Base-by-base conservation (phyloP, 148 eudicot species). In the Fagopyrum esculentum region DNA sequence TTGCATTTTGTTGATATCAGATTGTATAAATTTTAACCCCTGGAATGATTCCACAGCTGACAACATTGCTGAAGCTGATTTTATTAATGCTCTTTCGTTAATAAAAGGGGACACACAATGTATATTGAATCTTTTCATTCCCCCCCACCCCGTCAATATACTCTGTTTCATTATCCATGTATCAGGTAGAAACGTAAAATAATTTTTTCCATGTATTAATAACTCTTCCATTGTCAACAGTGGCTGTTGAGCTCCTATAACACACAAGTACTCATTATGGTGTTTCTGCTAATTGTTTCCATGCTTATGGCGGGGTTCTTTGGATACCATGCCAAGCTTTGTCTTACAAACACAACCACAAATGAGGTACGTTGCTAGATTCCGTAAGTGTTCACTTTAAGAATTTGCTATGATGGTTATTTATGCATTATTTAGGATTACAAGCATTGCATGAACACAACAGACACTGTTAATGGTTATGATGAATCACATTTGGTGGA, bases 281-380 rank as follows among this genome's bases (percentile, higher is more conserved):
- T 92, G 84, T 92, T 95, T 83, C 92, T 95, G 73, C 91, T 83
- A 50, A 81, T 90, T 69, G 87, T 95, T 78, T 90, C 97, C 78
- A 78, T 95, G 83, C 86, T 95, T 60, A 80, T 95, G 78, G 87
- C 87, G 73, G 97, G 96, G 64, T 95, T 95, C 90, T 89, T 92
- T 72, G 88, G 84, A 6, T 95, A 92, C 83, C 98, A 95, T 79
- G 84, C 87, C 40, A 90, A 90, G 80, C 90, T 95, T 46, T 92
- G 98, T 74, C 70, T 89, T 79, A 84, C 89, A 43, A 95, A 92
- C 80, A 90, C 89, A 66, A 95, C 98, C 47, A 95, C 98, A 40
- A 95, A 92, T 82, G 97, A 95, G 97, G 98, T 95, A 43, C 61
- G 56, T 40, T 40, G 40, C 71, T 66, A 46, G 17, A n/a, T 40